Evolutionary conservation across 2,329 filamentous ascomycete species (phyloP), one percentile per base, ranked within the genome.

Genomic region (Clarireedia paspali): DNA sequence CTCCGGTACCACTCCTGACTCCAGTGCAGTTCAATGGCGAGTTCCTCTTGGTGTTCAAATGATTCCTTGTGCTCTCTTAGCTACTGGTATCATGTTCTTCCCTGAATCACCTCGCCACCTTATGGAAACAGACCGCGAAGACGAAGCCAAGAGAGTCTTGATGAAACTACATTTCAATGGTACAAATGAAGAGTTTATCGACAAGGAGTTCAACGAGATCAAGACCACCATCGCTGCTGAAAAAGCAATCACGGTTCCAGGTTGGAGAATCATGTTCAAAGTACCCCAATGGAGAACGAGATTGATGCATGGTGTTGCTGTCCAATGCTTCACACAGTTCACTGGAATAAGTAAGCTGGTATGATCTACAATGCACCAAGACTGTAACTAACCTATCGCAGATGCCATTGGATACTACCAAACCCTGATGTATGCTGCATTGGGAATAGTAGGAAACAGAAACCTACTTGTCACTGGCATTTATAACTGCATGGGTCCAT

Each of bases 71-170:
- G 73, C 80, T 12, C 60, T 66, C 15, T 73, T 83, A 2, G 87
- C 80, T 6, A 66, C 80, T 0, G 76, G 90, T 49, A 91, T 92
- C 59, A 72, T 83, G 62, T 66, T 85, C 34, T 90, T 92, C 36
- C 88, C 87, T 0, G 88, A 92, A 70, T 83, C 77, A 5, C 81
- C 81, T 14, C 58, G 85, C 56, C 92, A 88, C 87, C 80, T 92
- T 39, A 88, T 91, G 65, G 85, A 87, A 63, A 79, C 90, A 62
- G 82, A 82, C 57, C 76, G 76, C n/a, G 68, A 77, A 23, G 84
- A 88, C 1, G 71, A 86, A 55, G 88, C 86, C 2, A 76, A 90
- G 7, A 67, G 72, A 48, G 87, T 84, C 0, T 77, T 92, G 0
- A 87, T 85, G 0, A 77, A 78, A 52, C 77, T 92, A 1, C 88